Base-by-base conservation (phyloP, 2,329 filamentous ascomycete species). In the Alternaria metachromatica region DNA sequence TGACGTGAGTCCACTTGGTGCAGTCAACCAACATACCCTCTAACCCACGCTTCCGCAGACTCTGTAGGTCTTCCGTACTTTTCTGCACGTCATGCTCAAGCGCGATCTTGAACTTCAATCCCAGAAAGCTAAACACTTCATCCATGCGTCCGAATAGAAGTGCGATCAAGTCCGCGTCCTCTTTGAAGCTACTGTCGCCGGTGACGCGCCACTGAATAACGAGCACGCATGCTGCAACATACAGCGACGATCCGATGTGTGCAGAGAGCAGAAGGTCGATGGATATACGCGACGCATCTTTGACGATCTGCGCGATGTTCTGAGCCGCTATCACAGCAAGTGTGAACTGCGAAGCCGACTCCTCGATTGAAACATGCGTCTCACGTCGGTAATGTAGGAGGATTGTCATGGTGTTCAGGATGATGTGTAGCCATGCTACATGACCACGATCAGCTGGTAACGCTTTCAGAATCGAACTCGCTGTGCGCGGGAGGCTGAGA, bases 81-180 rank as follows among this genome's bases (percentile, higher is more conserved):
- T 61, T 65, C 10, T 69, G 55, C 45, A 73, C 10, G 28, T 76
- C 72, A 41, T 72, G 64, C 54, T 69, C 64, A 4, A 78, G 56
- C 2, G 71, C 74, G 9, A 70, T 26, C 54, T 71, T 73, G 62
- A 74, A 76, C 48, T 79, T 79, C 20, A 66, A n/a, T 1, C 76
- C 77, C 2, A 74, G 41, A 8, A 74, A 68, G 1, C 53, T 62
- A 21, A 68, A 76, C 2, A 72, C 67, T 21, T 78, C 75, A 21
- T 70, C 55, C 56, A 77, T 70, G 2, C 74, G 71, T 11, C 78
- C 75, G 44, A 75, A 77, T 3, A 78, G 58, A 1, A 78, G 54
- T 6, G 28, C 50, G 7, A 77, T 61, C 4, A 77, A 49, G 26
- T 76, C 72, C 9, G 78, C 71, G 28, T 75, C 70, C 2, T 65